A percentile compares a stretch with the other conserved stretches of the same genome.
Conservation (phyloP, 305 asterid species). For the Lippia alba region DNA sequence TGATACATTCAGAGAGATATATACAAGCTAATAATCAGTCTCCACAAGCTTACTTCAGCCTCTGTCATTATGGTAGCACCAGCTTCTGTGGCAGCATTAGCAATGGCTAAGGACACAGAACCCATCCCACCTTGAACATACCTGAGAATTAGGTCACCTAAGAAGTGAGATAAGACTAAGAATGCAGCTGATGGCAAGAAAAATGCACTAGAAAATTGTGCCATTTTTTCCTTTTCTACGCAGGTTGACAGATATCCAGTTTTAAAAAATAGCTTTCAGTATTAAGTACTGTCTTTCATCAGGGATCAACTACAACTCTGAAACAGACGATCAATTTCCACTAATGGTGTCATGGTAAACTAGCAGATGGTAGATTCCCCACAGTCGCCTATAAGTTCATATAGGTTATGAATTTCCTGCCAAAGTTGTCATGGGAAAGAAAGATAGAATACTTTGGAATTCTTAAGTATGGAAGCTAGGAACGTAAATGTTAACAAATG, state of each 20-base stretch:
- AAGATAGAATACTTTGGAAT: not conserved
- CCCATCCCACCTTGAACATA: constrained; percentile 99
- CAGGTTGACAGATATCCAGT: constrained; percentile 21
- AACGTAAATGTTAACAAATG: constrained; percentile 10
- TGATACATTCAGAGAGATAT: constrained; percentile 11
- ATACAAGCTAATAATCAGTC: constrained; percentile 25
- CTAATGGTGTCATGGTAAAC: constrained; percentile 20
- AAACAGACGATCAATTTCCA: constrained; percentile 6
- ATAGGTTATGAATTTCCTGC: not conserved
- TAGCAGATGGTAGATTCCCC: not conserved
- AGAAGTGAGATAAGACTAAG: constrained; percentile 24
- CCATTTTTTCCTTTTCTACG: constrained; percentile 5
- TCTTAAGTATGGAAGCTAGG: constrained; percentile 4
- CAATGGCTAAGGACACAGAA: constrained; percentile 79
- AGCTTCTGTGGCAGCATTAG: constrained; percentile 83
- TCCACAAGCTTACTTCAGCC: constrained; percentile 69
- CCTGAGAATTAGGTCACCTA: constrained; percentile 49
- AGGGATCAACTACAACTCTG: constrained; percentile 22
- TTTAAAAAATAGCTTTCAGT: constrained; percentile 15
- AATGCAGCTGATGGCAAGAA: constrained; percentile 23
- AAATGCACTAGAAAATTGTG: constrained; percentile 12
- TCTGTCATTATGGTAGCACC: constrained; percentile 81
- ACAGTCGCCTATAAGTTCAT: constrained; percentile 13
- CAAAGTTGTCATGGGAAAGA: not conserved
- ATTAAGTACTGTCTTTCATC: constrained; percentile 20